Base-by-base conservation (phyloP, 1,284 basidiomycete species). In the Boletus semigastroideus region DNA sequence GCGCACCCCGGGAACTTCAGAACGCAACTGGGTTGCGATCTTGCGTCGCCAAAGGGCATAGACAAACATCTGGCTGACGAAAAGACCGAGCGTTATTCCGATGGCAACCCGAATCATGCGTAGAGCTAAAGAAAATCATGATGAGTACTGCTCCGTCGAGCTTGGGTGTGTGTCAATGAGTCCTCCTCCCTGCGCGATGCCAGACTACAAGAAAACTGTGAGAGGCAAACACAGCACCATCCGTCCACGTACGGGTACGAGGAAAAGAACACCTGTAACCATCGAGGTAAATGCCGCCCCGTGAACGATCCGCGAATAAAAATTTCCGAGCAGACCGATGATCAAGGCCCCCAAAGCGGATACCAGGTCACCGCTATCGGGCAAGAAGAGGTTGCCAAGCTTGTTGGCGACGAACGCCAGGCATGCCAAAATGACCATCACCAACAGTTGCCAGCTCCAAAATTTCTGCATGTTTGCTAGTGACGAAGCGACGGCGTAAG, bases 241-340 rank as follows among this genome's bases (percentile, higher is more conserved):
- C n/a, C n/a, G 5, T 41, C 39, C 16, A 55, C 65, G 64, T 66
- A 91, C 87, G 48, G 90, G 90, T 12, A 93, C 90, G 30, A 93
- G 74, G 69, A 92, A 92, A 48, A 92, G 72, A 16, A 94, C 87
- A 25, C 90, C 88, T 4, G 90, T 89, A n/a, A 92, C 88, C 87
- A 91, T 93, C 14, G 88, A 84, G 0, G 91, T 92, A 68, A 94
- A 94, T 4, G 92, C 90, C 5, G 86, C 87, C 45, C 90, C 92
- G 27, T 84, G 80, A 59, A 87, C 79, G 31, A 90, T 67, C 40
- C 90, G 79, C 42, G 90, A 91, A 65, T 92, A 94, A 14, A 84
- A 66, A 63, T 93, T 93, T 41, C 91, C 91, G 38, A 92, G 77
- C 14, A 87, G 70, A 51, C 91, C 91, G 57, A 93, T 86, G 48